phyloP scores from a whole-genome alignment of 2,329 filamentous ascomycete genomes.

The Colletotrichum falcatum region DNA sequence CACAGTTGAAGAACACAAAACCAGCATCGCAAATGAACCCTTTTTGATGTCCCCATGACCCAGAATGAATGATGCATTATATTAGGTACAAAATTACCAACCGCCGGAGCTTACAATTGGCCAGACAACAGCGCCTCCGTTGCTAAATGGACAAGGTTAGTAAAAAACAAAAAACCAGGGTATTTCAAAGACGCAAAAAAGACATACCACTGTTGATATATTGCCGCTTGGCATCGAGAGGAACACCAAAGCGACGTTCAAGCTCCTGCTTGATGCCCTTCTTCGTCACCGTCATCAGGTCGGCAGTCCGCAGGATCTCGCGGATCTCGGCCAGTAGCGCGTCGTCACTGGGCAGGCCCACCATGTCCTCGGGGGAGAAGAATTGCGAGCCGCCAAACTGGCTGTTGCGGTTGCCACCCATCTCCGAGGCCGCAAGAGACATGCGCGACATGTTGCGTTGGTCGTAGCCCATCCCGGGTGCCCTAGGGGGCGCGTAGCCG shows the following conservation, averaged over 20 bases:
- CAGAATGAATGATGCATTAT: conserved; percentile 30
- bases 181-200: conserved; percentile 6
- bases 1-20: not conserved
- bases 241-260: conserved; percentile 88
- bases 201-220: conserved; percentile 93
- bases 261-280: conserved; percentile 96
- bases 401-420: conserved; percentile 69
- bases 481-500: conserved; percentile 53
- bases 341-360: conserved; percentile 86
- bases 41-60: conserved; percentile 24
- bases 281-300: conserved; percentile 98
- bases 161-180: conserved; percentile 11
- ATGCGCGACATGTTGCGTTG: conserved; percentile 71
- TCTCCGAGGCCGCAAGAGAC: conserved; percentile 83
- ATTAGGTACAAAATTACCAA: conserved; percentile 23
- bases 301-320: conserved; percentile 89
- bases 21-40: conserved; percentile 4
- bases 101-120: conserved; percentile 66
- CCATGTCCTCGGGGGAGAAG: conserved; percentile 74
- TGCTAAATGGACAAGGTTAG: conserved; percentile 58
- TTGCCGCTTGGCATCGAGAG: conserved; percentile 86
- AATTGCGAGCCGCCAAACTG: conserved; percentile 71
- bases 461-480: conserved; percentile 63
- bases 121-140: conserved; percentile 85
- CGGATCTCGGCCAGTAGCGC: conserved; percentile 92